phyloP scores from a whole-genome alignment of 441 rosid species.

The Erysimum cheiri region DNA sequence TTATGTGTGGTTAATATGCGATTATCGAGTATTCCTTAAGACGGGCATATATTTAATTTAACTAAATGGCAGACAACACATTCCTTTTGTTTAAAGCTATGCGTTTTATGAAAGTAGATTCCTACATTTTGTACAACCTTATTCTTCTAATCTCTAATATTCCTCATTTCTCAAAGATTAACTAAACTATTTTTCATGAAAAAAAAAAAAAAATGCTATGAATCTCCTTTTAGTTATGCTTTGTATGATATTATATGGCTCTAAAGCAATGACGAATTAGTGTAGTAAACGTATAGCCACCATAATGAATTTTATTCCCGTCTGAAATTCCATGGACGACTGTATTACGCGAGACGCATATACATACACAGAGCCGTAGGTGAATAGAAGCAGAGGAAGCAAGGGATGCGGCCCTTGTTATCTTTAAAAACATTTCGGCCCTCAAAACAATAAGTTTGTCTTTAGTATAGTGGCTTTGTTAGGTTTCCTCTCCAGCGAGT shows the following conservation, averaged over 20 bases:
- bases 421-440: too few species aligned
- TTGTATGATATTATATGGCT: background rate
- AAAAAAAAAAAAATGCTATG: background rate
- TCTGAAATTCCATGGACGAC: background rate
- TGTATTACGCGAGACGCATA: background rate
- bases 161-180: conserved; percentile 27
- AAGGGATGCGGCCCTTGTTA: too few species aligned
- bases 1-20: conserved; percentile 38
- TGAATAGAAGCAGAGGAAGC: too few species aligned
- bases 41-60: conserved; percentile 26
- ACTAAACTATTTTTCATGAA: background rate
- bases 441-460: too few species aligned
- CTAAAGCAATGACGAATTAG: conserved; percentile 22
- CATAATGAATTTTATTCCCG: background rate
- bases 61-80: conserved; percentile 49
- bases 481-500: too few species aligned
- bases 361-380: too few species aligned
- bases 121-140: conserved; percentile 40
- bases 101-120: conserved; percentile 44
- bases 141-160: conserved; percentile 38
- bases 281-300: conserved; percentile 18
- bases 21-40: conserved; percentile 18
- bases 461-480: too few species aligned
- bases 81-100: conserved; percentile 44
- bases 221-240: conserved; percentile 4